A percentile compares a stretch with the other conserved stretches of the same genome.
Conservation (phyloP, 768 basidiomycete genomes). For the Cubamyces sp. region DNA sequence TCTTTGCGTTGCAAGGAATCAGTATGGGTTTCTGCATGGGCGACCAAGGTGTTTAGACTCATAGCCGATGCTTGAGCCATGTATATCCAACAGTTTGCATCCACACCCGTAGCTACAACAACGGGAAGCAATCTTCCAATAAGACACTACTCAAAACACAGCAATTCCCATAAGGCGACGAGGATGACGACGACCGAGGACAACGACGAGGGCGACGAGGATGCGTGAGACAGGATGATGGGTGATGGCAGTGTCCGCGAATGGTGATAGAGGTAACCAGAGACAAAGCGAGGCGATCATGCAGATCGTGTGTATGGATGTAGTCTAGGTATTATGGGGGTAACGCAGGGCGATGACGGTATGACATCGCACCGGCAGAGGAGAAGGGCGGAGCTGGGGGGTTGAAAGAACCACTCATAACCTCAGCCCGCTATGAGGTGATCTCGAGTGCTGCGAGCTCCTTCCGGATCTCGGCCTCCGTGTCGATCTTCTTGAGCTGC, state of each 20-base stretch:
- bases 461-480: slow-evolving; percentile 80
- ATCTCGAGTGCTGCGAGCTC: slow-evolving; percentile 59
- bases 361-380: not conserved
- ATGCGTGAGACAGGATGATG: not conserved
- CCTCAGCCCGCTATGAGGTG: slow-evolving; percentile 21
- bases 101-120: slow-evolving; percentile 15
- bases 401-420: no score
- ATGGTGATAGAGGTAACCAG: not conserved
- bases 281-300: not conserved
- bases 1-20: no score
- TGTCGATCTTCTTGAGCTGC: slow-evolving; percentile 96
- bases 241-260: slow-evolving; percentile 6
- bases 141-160: slow-evolving; percentile 15
- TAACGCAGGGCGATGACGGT: not conserved
- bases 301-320: not conserved
- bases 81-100: slow-evolving; percentile 8
- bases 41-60: no score
- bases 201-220: not conserved
- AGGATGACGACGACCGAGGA: not conserved
- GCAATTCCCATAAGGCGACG: slow-evolving; percentile 1
- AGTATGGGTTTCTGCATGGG: no score
- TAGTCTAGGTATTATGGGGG: slow-evolving; percentile 2
- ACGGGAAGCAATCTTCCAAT: slow-evolving; percentile 4
- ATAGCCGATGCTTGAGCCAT: no score
- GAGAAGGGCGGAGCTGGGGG: no score